Percentiles rank a stretch among this genome's conserved stretches.
Evolutionary conservation across 257 asterid species (phyloP).

Genomic region (Leonotis leonurus): DNA sequence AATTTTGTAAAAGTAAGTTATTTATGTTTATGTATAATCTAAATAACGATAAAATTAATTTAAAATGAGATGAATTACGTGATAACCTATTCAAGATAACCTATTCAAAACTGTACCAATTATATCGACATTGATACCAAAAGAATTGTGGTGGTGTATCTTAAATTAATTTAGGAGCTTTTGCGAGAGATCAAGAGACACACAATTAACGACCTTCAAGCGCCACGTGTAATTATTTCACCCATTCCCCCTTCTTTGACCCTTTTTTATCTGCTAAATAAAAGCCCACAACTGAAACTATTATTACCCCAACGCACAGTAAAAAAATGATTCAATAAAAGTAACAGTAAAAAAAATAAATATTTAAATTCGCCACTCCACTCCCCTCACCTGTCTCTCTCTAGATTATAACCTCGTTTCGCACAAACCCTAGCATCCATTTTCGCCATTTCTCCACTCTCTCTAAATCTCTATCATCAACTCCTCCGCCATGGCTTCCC

Average conservation of each 20-base stretch:
- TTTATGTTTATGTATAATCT: no score
- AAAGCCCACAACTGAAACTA: constrained; percentile 9
- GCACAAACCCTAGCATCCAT: constrained; percentile 26
- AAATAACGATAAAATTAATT: no score
- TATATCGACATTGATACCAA: no score
- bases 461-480: constrained; percentile 14
- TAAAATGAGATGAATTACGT: no score
- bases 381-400: constrained; percentile 4
- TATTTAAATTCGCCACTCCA: background rate
- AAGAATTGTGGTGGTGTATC: no score
- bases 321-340: no score
- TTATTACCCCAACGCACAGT: no score
- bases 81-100: no score
- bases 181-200: no score
- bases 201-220: background rate
- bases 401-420: constrained; percentile 25
- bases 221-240: constrained; percentile 2
- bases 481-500: constrained; percentile 50
- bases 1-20: no score
- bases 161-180: no score
- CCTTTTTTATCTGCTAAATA: constrained; percentile 21
- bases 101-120: no score
- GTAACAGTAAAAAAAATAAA: background rate
- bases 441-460: background rate
- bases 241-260: background rate